Evolutionary conservation across 768 basidiomycete genomes (phyloP), one percentile per base, ranked within the genome.

Genomic region (Leucosporidium creatinivorum): DNA sequence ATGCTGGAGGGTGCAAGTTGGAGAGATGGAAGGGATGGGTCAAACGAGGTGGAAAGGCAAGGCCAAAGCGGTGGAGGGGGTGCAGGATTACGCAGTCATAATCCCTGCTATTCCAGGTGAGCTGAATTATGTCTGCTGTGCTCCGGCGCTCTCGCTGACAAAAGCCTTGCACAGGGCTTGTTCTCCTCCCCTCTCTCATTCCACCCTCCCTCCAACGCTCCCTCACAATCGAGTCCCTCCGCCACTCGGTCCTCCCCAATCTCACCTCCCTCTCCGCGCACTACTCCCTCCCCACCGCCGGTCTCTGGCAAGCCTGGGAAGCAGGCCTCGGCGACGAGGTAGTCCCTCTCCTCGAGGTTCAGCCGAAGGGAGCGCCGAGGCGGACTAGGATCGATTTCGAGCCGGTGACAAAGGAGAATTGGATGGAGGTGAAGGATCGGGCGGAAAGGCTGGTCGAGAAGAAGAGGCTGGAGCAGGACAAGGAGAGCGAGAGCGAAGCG

Each of bases 251-350:
- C 4, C 78, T 82, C 48, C 90, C 91, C 0, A 96, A 96, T 76
- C 87, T 89, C 63, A 93, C 91, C 0, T 94, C 92, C 73, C 85
- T 97, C 26, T 89, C 93, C 64, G 84, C 85, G 0, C 94, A 97
- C 77, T 96, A 94, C 74, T 56, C 80, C 52, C 80, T 96, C 10
- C 93, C 94, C 0, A 59, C 77, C 23, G 80, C 84, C 17, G 89
- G 93, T 18, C 77, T 97, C 28, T 99, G 94, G 92, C 84, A 85
- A 51, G 78, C 83, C 3, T 79, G 77, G 68, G 6, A 10, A 23
- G 56, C 54, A 3, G 52, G 69, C 1, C 19, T n/a, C 15, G 61
- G 65, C 2, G 61, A 62, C 8, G 60, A 72, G 47, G 55, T 48
- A 0, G 67, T 72, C 21, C 61, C 58, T 7, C 49, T 44, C 2